phyloP scores from a whole-genome alignment of 1,284 basidiomycete species.

The Leccinum subrobustum region DNA sequence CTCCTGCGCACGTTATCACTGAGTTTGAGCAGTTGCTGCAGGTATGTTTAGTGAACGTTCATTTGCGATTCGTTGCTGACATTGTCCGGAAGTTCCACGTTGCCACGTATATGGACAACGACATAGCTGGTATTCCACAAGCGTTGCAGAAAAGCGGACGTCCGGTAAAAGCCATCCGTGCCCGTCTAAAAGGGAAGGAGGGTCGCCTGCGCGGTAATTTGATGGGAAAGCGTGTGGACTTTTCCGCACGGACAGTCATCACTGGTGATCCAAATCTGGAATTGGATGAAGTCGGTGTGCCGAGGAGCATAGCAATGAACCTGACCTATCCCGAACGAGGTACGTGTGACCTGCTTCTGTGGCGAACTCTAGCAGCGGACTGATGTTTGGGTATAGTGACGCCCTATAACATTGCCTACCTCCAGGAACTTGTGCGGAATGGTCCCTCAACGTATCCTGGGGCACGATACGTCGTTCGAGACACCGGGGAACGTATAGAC shows the following conservation, averaged over 20 bases:
- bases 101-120: conserved; percentile 99
- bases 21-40: conserved; percentile 97
- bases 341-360: conserved; percentile 35
- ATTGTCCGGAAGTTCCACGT: conserved; percentile 79
- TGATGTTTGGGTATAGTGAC: conserved; percentile 62
- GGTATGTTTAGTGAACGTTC: conserved; percentile 41
- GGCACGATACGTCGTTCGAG: conserved; percentile 95
- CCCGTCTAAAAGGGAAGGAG: conserved; percentile 98
- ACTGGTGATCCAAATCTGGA: conserved; percentile 98
- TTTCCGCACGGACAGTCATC: conserved; percentile 98
- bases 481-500: conserved; percentile 98
- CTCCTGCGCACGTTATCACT: conserved; percentile 92
- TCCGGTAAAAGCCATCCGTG: conserved; percentile 98
- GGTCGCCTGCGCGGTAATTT: conserved; percentile 96
- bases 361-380: neutral
- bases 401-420: conserved; percentile 93
- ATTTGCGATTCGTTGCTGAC: conserved; percentile 11
- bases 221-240: conserved; percentile 99
- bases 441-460: conserved; percentile 96
- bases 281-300: conserved; percentile 97
- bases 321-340: conserved; percentile 97
- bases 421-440: conserved; percentile 96
- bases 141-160: conserved; percentile 97
- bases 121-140: conserved; percentile 97
- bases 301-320: conserved; percentile 97